Base-by-base conservation (phyloP, 2,329 filamentous ascomycete genomes). In the Penicillium sclerotiorum region DNA sequence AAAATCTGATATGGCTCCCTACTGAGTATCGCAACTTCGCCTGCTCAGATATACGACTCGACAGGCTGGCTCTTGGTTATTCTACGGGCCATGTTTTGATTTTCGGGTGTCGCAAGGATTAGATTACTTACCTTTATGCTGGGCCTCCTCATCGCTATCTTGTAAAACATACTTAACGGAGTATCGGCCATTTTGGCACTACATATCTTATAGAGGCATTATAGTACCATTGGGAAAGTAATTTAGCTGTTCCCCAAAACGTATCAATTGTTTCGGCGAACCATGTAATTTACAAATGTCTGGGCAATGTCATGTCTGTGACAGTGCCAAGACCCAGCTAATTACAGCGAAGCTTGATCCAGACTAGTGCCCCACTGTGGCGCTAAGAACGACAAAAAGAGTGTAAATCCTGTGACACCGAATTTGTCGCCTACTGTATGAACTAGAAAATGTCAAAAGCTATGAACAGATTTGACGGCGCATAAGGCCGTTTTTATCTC, bases 1-100 rank as follows among this genome's bases (percentile, higher is more conserved):
- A 40, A 22, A 40, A 40, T 8, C 20, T 40, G 5, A 40, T 40
- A 40, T 40, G 37, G 37, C 37, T 40, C 22, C 37, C 37, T 40
- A 21, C 37, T 40, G 37, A 40, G 21, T 40, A 40, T 40, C 37
- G 37, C 20, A 17, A 5, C 2, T 40, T 40, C 21, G 13, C 5
- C 13, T 40, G 21, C 37, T 22, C 37, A 6, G 37, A 18, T 40
- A 23, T 40, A 25, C 37, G 21, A 20, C 17, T 13, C n/a, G 37
- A 20, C 20, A 25, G 4, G 3, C 37, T 40, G 18, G 37, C 37
- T 25, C 37, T 40, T 40, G 21, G 37, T 8, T 40, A 40, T n/a
- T 4, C 21, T 40, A 40, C 18, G 7, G 21, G 37, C 5, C 15
- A 2, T 20, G 20, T 40, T 27, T 25, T 25, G 13, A 40, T 27